Conservation (phyloP, 2,329 filamentous ascomycete genomes). For the Pseudonectria foliicola region DNA sequence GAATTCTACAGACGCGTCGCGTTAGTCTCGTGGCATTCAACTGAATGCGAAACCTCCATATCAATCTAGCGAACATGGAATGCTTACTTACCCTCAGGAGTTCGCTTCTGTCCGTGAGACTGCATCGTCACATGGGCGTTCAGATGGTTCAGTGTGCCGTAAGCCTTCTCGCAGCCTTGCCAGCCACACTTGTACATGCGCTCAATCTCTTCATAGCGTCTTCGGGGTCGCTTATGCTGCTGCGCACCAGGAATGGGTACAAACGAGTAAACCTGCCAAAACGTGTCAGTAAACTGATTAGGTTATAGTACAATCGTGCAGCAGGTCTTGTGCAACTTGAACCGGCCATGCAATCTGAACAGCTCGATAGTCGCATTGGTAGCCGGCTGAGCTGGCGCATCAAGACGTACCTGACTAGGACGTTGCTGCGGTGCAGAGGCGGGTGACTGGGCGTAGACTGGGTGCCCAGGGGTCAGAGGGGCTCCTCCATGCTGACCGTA, state of each 20-base stretch:
- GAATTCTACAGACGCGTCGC: conserved; percentile 61
- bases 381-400: too few species aligned
- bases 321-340: too few species aligned
- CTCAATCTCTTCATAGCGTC: conserved; percentile 97
- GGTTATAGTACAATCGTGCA: too few species aligned
- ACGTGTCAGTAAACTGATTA: too few species aligned
- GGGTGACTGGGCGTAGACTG: conserved; percentile 49
- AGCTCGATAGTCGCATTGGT: conserved; percentile 10
- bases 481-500: conserved; percentile 51
- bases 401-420: conserved; percentile 51
- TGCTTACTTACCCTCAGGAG: conserved; percentile 77
- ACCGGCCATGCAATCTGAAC: background rate
- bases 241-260: conserved; percentile 95
- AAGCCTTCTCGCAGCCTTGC: conserved; percentile 98
- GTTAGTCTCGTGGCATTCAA: conserved; percentile 16
- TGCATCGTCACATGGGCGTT: conserved; percentile 99
- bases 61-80: background rate
- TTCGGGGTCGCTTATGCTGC: conserved; percentile 89
- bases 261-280: conserved; percentile 84
- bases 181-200: conserved; percentile 99
- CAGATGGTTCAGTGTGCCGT: conserved; percentile 92
- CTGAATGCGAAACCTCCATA: background rate
- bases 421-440: conserved; percentile 48
- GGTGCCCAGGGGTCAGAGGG: conserved; percentile 44
- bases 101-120: conserved; percentile 87